Evolutionary conservation across 176 grass and related monocot genomes (phyloP).

Genomic region (Phragmites australis): DNA sequence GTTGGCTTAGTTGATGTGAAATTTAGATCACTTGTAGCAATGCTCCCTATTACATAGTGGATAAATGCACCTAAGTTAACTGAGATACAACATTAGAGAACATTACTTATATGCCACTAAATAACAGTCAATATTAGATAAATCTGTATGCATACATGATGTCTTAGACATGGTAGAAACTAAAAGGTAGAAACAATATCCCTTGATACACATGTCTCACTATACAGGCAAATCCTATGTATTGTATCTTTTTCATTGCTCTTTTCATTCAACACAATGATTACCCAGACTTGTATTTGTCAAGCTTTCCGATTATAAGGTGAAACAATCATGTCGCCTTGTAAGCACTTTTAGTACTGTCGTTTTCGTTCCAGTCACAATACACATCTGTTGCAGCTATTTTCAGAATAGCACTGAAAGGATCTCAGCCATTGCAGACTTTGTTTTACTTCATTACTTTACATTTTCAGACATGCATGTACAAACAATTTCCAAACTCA

Average conservation of each 20-base stretch:
- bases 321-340: background rate
- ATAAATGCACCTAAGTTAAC: too few relatives aligned
- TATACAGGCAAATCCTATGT: too few relatives aligned
- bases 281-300: background rate
- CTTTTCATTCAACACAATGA: background rate
- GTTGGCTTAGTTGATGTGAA: background rate
- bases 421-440: background rate
- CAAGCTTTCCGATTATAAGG: background rate
- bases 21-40: background rate
- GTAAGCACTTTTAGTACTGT: background rate
- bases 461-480: constrained; percentile 5
- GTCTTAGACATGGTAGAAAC: too few relatives aligned
- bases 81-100: too few relatives aligned
- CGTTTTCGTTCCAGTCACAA: background rate
- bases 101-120: too few relatives aligned
- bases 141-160: too few relatives aligned
- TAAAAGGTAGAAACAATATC: too few relatives aligned
- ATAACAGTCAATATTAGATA: too few relatives aligned
- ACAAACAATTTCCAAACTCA: background rate
- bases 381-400: background rate
- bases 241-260: constrained; percentile 1
- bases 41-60: background rate
- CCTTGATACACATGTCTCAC: too few relatives aligned
- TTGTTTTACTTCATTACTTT: background rate
- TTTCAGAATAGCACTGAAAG: too few relatives aligned